phyloP scores from a whole-genome alignment of 345 rosid genomes.

The Kandelia obovata region DNA sequence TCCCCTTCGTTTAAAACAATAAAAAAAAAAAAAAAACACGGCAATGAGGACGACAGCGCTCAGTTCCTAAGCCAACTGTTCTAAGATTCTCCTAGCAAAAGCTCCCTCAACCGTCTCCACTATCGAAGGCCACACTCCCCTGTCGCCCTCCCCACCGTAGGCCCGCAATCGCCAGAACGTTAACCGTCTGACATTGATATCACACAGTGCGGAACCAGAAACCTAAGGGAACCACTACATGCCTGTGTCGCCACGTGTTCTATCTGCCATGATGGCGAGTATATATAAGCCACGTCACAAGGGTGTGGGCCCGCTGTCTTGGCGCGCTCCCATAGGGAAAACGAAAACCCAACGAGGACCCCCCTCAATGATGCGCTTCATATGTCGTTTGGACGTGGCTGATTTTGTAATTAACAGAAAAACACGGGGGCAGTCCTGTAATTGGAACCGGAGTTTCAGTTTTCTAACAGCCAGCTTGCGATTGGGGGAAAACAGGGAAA shows the following conservation, averaged over 20 bases:
- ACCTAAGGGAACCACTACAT: background rate
- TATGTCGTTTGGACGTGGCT: slow-evolving; percentile 17
- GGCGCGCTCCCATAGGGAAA: slow-evolving; percentile 14
- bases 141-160: slow-evolving; percentile 9
- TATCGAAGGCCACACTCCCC: background rate
- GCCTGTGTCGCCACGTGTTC: slow-evolving; percentile 4
- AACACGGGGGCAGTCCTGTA: slow-evolving; percentile 27
- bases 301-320: slow-evolving; percentile 3
- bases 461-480: slow-evolving; percentile 66
- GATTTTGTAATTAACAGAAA: slow-evolving; percentile 20
- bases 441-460: slow-evolving; percentile 24
- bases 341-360: slow-evolving; percentile 23
- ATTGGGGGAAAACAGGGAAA: background rate
- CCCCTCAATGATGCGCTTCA: slow-evolving; percentile 35
- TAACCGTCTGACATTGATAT: background rate
- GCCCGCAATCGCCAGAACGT: slow-evolving; percentile 11
- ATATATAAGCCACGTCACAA: background rate
- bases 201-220: background rate
- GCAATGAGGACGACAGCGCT: slow-evolving; percentile 14
- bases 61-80: slow-evolving; percentile 4
- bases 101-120: slow-evolving; percentile 2
- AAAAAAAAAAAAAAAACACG: background rate
- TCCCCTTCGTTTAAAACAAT: too few species aligned
- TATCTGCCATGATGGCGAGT: background rate
- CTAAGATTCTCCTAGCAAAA: background rate